Percentiles rank a stretch among this genome's conserved stretches.
phyloP scores from a whole-genome alignment of 768 basidiomycete species.

The Hericium rajendrae region DNA sequence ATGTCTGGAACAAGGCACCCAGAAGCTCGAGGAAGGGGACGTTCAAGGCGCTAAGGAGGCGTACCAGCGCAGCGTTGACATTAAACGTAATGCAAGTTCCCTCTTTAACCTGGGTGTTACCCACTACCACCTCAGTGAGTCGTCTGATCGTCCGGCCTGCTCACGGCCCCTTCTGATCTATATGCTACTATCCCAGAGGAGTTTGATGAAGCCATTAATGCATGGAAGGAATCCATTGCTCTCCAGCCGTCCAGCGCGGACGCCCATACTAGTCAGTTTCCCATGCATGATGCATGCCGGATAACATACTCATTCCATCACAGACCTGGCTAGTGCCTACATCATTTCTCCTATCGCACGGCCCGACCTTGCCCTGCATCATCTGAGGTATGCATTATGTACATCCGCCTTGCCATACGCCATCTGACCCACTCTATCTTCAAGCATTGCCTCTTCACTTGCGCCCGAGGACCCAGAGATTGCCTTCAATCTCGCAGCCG shows the following conservation, averaged over 20 bases:
- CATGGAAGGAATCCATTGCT: slow-evolving; percentile 79
- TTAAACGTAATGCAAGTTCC: slow-evolving; percentile 70
- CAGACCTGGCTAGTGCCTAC: slow-evolving; percentile 85
- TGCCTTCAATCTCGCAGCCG: slow-evolving; percentile 84
- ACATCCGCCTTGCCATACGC: slow-evolving; percentile 19
- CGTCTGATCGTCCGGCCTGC: slow-evolving; percentile 6
- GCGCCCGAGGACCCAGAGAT: slow-evolving; percentile 87
- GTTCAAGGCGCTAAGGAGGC: slow-evolving; percentile 67
- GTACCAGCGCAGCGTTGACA: slow-evolving; percentile 72
- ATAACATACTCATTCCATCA: not conserved
- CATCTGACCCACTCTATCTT: slow-evolving; percentile 21
- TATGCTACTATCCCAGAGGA: slow-evolving; percentile 46
- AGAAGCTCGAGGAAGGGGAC: slow-evolving; percentile 80
- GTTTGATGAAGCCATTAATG: slow-evolving; percentile 74
- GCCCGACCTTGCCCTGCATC: slow-evolving; percentile 80
- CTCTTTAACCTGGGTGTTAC: slow-evolving; percentile 87
- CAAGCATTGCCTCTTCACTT: slow-evolving; percentile 73
- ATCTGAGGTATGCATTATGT: slow-evolving; percentile 55
- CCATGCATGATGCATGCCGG: slow-evolving; percentile 2
- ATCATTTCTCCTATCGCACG: slow-evolving; percentile 71
- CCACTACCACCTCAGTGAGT: slow-evolving; percentile 79
- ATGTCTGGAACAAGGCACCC: slow-evolving; percentile 76
- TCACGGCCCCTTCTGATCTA: not conserved
- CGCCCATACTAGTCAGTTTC: slow-evolving; percentile 70
- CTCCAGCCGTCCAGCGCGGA: slow-evolving; percentile 79